Evolutionary conservation across 202 grass and related monocot species (phyloP).

Genomic region (Zoysia matrella): DNA sequence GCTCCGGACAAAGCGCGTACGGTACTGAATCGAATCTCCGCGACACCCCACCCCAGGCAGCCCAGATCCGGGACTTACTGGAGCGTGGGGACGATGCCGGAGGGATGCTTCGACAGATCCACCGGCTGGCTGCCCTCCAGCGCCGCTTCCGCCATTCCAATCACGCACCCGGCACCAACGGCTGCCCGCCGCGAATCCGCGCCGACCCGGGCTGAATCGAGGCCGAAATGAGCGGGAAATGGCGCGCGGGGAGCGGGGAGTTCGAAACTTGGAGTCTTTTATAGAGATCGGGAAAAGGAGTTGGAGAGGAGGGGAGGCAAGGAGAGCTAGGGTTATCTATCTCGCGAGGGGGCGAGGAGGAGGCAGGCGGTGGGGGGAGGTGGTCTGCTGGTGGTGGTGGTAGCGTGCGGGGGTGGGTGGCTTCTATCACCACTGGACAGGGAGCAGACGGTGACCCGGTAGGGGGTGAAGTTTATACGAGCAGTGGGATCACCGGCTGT

Average conservation of each 20-base stretch:
- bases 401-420: not conserved
- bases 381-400: not conserved
- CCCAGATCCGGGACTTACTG: conserved; percentile 72
- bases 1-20: not conserved
- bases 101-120: conserved; percentile 87
- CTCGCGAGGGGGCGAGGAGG: not conserved
- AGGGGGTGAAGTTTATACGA: not conserved
- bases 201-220: conserved; percentile 13
- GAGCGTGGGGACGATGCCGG: conserved; percentile 91
- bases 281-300: conserved; percentile 62
- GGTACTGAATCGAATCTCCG: not conserved
- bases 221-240: conserved; percentile 42
- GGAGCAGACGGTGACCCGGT: conserved; percentile 18
- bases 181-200: conserved; percentile 7
- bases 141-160: conserved; percentile 60
- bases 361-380: too few relatives aligned
- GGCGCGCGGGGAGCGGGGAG: conserved; percentile 24
- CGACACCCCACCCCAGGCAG: not conserved
- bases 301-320: conserved; percentile 2
- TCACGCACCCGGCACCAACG: not conserved
- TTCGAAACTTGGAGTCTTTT: conserved; percentile 77
- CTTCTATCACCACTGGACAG: conserved; percentile 6
- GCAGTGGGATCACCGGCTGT: not conserved
- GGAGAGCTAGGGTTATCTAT: conserved; percentile 48
- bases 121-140: conserved; percentile 85